Evolutionary conservation across 2,329 filamentous ascomycete species (phyloP), one percentile per base, ranked within the genome.

Genomic region (Nemania serpens): DNA sequence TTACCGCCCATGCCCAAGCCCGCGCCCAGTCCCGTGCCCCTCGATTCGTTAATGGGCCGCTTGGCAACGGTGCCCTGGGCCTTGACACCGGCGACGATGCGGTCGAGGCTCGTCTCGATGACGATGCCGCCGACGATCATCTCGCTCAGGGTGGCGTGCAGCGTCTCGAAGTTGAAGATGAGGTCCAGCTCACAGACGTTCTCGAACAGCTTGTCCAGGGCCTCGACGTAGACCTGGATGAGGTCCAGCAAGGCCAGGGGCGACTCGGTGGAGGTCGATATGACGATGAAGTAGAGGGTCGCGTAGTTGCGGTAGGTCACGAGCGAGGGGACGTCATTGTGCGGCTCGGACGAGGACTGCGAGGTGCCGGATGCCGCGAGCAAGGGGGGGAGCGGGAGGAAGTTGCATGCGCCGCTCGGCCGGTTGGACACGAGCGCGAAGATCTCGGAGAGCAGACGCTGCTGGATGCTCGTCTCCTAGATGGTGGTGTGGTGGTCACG

Each of bases 231-330:
- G 62, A 99, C 95, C 77, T 99, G 95, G 67, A 99, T 98, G 56
- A 99, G 81, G 76, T 99, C 95, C 64, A 99, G 93, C 22, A 99
- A 84, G 0, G 95, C 95, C 2, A 99, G 88, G 0, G 95, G 95
- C 1, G 92, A 97, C 77, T 99, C 95, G 61, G 95, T 97, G 5
- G 93, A 92, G 4, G 96, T 99, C 37, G 90, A 95, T 72, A 99
- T 99, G 75, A 99, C 83, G 77, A 99, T 99, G 81, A 99, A 99
- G 79, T 96, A 98, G 63, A 99, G 89, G 0, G 95, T 99, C 10
- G 95, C 95, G 74, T 98, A 99, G 82, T 97, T 91, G 60, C 95
- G 92, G 82, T 99, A 99, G 9, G 95, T 98, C 47, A 99, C 93
- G 62, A 98, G 90, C 5, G 93, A 95, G 10, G 95, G 95, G 11